Evolutionary conservation across 2,329 filamentous ascomycete species (phyloP), one percentile per base, ranked within the genome.

Genomic region (Ophiocordyceps camponoti-leonardi): DNA sequence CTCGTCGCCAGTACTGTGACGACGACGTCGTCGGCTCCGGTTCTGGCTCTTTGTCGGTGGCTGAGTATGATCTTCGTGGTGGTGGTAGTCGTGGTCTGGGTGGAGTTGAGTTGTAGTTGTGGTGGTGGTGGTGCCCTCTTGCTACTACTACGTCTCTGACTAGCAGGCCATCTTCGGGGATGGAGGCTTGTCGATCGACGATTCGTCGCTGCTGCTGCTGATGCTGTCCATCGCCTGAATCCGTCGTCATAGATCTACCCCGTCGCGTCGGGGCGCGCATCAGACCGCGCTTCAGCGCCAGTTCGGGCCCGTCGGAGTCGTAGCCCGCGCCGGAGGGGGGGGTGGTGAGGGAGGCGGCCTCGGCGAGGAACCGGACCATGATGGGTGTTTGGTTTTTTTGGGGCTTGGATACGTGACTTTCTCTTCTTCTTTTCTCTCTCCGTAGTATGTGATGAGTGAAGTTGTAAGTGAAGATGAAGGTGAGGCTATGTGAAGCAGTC

Each of bases 31-130:
- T 42, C 1, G 72, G 71, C 55, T 76, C 73, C 46, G 74, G 74
- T 56, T n/a, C n/a, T n/a, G n/a, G n/a, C n/a, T 76, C 73, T 50
- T 72, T 70, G 58, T 77, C 72, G 55, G 70, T 77, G n/a, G 76
- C 71, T 10, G 74, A 77, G 57, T 77, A 75, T 12, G 74, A 77
- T 26, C 74, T 67, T 22, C 68, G 71, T 12, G 72, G 72, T 16
- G 67, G 61, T 11, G 66, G 64, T 30, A 72, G 55, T 45, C 62
- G 39, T 19, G 19, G 18, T 22, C 19, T 16, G 39, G 16, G 16
- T 10, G 4, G 35, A 7, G 35, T 10, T 6, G 35, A n/a, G n/a
- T n/a, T 26, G 23, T 26, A 8, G 23, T 26, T 4, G 53, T 45
- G 4, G 49, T 51, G 14, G 47, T 46, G 6, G 49, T 42, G 41